Percentiles rank a stretch among this genome's conserved stretches.
Evolutionary conservation across 805 yeast genomes (phyloP).

Genomic region (Vanderwaltozyma tropicalis): DNA sequence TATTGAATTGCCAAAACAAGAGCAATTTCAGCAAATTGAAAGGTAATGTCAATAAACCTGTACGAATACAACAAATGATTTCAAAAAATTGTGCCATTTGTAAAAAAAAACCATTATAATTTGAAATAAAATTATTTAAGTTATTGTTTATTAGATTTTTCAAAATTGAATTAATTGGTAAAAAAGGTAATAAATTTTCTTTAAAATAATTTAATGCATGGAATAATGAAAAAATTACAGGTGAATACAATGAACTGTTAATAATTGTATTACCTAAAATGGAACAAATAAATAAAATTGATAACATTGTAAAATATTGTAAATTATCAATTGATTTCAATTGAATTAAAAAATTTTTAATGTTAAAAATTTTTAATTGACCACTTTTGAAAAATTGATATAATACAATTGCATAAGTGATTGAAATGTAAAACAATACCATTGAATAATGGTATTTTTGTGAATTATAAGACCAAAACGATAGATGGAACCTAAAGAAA

Average conservation of each 20-base stretch:
- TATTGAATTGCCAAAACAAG: conserved; percentile 23
- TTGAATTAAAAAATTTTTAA: conserved; percentile 25
- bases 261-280: conserved; percentile 31
- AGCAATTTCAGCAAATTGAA: conserved; percentile 32
- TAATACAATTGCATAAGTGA: conserved; percentile 54
- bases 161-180: conserved; percentile 28
- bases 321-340: conserved; percentile 42
- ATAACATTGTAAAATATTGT: conserved; percentile 45
- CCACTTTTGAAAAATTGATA: conserved; percentile 45
- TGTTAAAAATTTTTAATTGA: conserved; percentile 24
- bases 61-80: conserved; percentile 32
- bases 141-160: conserved; percentile 22
- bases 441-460: conserved; percentile 32
- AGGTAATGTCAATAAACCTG: conserved; percentile 31
- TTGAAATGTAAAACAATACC: conserved; percentile 40
- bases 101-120: conserved; percentile 36
- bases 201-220: conserved; percentile 53
- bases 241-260: conserved; percentile 46
- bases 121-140: conserved; percentile 28
- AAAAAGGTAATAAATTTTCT: conserved; percentile 41
- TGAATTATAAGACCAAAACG: conserved; percentile 32
- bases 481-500: conserved; percentile 31
- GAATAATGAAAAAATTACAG: conserved; percentile 51
- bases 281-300: conserved; percentile 35
- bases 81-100: conserved; percentile 39